Evolutionary conservation across 2,329 filamentous ascomycete genomes (phyloP), one percentile per base, ranked within the genome.

Genomic region (Periconia sp.): DNA sequence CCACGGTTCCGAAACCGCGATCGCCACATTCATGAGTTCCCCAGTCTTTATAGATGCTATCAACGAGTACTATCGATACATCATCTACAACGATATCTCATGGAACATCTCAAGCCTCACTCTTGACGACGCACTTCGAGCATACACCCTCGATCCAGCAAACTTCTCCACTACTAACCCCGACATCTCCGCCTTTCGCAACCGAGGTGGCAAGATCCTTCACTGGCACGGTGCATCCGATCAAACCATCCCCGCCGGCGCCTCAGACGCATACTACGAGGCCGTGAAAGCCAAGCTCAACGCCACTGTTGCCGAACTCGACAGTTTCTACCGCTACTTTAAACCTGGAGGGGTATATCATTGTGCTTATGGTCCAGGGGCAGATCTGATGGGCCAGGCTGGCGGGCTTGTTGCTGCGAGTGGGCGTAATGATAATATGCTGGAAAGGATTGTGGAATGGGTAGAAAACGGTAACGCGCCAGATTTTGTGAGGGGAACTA

Each of bases 301-400:
- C 8, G 53, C 65, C 2, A 49, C 61, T 1, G 33, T 56, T 1
- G 47, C 53, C 0, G 58, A 66, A 44, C 57, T 77, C 14, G 73
- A 77, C 51, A 58, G 64, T 2, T 77, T 75, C 54, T 74, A 79
- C 54, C 72, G 79, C 27, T 76, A 75, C 64, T 82, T 82, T 70
- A 74, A 75, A 23, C 79, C 76, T 65, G 76, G 58, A 52, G 81
- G 80, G 7, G 77, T 82, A 75, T 69, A 62, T 3, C 80, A 82
- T 65, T 82, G 80, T 62, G 57, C 52, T 27, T 72, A 72, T 10
- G 80, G 81, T 2, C 66, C 61, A 0, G 78, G 79, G 0, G 52
- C 45, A 43, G 40, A 19, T 30, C 35, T 47, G 6, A 50, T 55
- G 45, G 48, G 49, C 13, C 53, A 49, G 27, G 2, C 45, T 8